A percentile compares a stretch with the other conserved stretches of the same genome.
Conservation (phyloP, 345 rosid genomes). For the Linum lewisii region DNA sequence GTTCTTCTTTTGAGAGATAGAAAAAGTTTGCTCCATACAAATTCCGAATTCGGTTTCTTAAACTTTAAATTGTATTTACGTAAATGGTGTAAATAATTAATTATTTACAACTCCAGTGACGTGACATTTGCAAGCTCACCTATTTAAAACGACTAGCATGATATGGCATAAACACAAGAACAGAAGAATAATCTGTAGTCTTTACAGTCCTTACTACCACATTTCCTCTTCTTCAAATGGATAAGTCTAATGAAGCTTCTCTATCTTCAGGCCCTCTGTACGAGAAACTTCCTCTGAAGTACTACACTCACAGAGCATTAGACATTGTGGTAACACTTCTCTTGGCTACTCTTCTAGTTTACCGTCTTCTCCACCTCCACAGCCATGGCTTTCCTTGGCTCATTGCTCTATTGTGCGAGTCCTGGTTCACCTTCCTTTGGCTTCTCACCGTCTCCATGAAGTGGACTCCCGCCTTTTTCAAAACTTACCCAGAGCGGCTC, state of each 20-base stretch:
- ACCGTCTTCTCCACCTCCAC: slow-evolving; percentile 26
- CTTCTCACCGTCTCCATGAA: slow-evolving; percentile 27
- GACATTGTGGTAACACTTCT: slow-evolving; percentile 28
- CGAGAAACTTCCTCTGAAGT: slow-evolving; percentile 19
- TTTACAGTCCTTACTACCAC: not conserved
- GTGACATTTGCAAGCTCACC: not conserved
- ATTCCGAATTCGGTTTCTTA: too few species aligned
- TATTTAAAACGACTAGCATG: not conserved
- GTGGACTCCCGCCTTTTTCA: slow-evolving; percentile 47
- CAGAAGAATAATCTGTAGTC: not conserved
- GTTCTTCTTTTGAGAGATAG: too few species aligned
- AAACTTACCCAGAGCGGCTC: slow-evolving; percentile 39
- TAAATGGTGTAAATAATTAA: too few species aligned
- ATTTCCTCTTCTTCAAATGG: not conserved
- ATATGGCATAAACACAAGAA: not conserved
- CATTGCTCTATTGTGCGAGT: slow-evolving; percentile 56
- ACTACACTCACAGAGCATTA: slow-evolving; percentile 19
- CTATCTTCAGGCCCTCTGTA: slow-evolving; percentile 17
- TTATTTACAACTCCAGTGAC: not conserved
- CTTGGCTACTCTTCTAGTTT: slow-evolving; percentile 24
- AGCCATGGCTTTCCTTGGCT: slow-evolving; percentile 40
- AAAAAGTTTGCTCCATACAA: too few species aligned
- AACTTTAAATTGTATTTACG: too few species aligned
- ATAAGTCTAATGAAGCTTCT: not conserved
- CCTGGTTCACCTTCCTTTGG: slow-evolving; percentile 48